Percentiles rank a stretch among this genome's conserved stretches.
Evolutionary conservation across 2,329 filamentous ascomycete species (phyloP).

Genomic region (Aureobasidium sp.): DNA sequence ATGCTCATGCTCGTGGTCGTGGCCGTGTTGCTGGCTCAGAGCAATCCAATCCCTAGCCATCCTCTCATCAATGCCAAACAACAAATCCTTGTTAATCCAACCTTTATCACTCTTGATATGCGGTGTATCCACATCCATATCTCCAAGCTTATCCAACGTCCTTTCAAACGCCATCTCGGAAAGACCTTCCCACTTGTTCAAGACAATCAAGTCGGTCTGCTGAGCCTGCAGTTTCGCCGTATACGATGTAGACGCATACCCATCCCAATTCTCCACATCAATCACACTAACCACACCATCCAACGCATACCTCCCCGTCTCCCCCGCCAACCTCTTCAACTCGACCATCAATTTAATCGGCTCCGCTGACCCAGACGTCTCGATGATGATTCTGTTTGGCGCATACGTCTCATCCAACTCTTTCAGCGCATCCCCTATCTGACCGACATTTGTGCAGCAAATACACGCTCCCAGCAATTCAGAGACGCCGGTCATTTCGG

Average conservation of each 20-base stretch:
- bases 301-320: conserved; percentile 61
- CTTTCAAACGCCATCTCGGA: conserved; percentile 67
- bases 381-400: conserved; percentile 85
- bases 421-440: conserved; percentile 70
- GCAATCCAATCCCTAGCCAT: conserved; percentile 48
- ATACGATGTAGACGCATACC: conserved; percentile 84
- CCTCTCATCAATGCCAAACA: conserved; percentile 83
- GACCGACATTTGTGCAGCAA: conserved; percentile 95
- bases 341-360: conserved; percentile 87
- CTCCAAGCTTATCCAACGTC: conserved; percentile 69
- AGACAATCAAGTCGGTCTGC: conserved; percentile 83
- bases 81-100: conserved; percentile 64
- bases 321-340: conserved; percentile 68
- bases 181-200: conserved; percentile 85
- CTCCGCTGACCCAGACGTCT: conserved; percentile 77
- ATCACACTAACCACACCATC: conserved; percentile 86
- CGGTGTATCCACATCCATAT: conserved; percentile 65
- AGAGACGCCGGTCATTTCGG: conserved; percentile 78
- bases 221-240: conserved; percentile 81
- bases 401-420: conserved; percentile 55
- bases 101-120: conserved; percentile 82
- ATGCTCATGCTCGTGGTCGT: conserved; percentile 34
- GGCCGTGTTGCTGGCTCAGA: conserved; percentile 31
- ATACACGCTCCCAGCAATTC: conserved; percentile 96
- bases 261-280: conserved; percentile 90